A percentile compares a stretch with the other conserved stretches of the same genome.
These are phyloP conservation scores for Coemansia sp. DNA, from an alignment of 192 early-diverging fungal species.

Conservation along the genomic window DNA sequence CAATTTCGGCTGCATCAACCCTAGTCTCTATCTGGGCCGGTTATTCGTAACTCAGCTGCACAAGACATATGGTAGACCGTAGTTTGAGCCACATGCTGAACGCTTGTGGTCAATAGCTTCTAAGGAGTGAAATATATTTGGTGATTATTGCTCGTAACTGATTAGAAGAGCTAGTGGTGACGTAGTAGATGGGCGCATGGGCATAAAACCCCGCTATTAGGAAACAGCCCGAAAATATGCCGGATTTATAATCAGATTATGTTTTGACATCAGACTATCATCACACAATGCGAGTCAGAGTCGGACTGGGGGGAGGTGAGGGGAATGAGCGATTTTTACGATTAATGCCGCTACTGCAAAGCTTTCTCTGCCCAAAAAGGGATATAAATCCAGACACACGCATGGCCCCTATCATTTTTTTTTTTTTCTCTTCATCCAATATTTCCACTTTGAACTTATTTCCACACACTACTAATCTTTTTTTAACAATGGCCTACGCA, in stretches of 20 bases:
- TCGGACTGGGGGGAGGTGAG: neutral
- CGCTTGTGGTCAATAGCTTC: no score
- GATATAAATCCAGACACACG: constrained; percentile 1
- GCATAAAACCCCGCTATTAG: neutral
- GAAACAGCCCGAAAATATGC: neutral
- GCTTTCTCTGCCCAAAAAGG: neutral
- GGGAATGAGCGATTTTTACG: constrained; percentile 1
- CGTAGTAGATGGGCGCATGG: neutral
- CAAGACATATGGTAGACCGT: no score
- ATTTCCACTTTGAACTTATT: neutral
- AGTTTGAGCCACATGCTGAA: no score
- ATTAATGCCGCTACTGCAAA: neutral
- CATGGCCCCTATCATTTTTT: no score
- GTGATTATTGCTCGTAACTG: no score
- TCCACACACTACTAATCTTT: neutral
- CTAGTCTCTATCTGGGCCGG: no score
- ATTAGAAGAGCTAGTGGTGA: no score
- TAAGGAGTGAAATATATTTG: no score
- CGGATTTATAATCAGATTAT: neutral
- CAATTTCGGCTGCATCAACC: neutral
- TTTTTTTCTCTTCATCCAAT: neutral
- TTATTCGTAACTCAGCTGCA: no score
- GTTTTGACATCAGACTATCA: neutral
- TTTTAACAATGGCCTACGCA: constrained; percentile 76
- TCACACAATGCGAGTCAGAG: neutral